Evolutionary conservation across 768 basidiomycete species (phyloP).

Genomic region (Lactarius psammicola): DNA sequence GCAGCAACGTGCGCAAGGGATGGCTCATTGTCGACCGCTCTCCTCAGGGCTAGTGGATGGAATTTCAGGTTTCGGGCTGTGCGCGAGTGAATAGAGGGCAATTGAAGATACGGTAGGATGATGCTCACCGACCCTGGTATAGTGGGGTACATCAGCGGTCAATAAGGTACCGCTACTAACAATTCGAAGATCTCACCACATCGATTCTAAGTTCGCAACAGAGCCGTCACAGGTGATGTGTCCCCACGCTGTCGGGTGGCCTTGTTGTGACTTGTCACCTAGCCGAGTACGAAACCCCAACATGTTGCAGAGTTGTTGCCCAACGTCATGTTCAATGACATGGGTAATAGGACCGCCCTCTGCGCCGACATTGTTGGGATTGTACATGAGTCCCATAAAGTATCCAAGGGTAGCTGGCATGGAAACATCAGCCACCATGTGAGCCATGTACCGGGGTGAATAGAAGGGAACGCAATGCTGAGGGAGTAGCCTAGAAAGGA

Average conservation of each 20-base stretch:
- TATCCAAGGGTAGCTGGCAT: conserved; percentile 34
- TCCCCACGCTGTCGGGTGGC: conserved; percentile 37
- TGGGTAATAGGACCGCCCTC: conserved; percentile 44
- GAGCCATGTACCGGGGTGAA: conserved; percentile 42
- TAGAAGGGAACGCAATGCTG: conserved; percentile 42
- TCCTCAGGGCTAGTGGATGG: conserved; percentile 42
- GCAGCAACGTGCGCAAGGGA: conserved; percentile 37
- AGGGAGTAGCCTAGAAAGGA: conserved; percentile 31
- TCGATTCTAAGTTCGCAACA: conserved; percentile 49
- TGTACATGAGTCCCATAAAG: conserved; percentile 34
- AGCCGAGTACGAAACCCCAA: conserved; percentile 36
- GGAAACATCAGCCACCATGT: conserved; percentile 41
- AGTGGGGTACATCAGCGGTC: conserved; percentile 1
- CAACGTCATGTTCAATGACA: conserved; percentile 41
- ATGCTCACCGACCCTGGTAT: conserved; percentile 21
- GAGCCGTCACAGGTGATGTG: conserved; percentile 46
- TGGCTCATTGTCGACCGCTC: conserved; percentile 27
- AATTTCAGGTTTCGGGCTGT: conserved; percentile 49
- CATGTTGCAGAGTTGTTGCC: conserved; percentile 42
- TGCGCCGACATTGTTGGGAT: conserved; percentile 47
- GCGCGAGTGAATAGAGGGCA: background rate
- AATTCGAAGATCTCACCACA: conserved; percentile 37
- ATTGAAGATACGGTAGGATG: background rate
- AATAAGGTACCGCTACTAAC: background rate
- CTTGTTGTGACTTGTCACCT: background rate